Percentiles rank a stretch among this genome's conserved stretches.
Conservation (phyloP, 2,329 filamentous ascomycete genomes). For the Coniochaeta hoffmannii region DNA sequence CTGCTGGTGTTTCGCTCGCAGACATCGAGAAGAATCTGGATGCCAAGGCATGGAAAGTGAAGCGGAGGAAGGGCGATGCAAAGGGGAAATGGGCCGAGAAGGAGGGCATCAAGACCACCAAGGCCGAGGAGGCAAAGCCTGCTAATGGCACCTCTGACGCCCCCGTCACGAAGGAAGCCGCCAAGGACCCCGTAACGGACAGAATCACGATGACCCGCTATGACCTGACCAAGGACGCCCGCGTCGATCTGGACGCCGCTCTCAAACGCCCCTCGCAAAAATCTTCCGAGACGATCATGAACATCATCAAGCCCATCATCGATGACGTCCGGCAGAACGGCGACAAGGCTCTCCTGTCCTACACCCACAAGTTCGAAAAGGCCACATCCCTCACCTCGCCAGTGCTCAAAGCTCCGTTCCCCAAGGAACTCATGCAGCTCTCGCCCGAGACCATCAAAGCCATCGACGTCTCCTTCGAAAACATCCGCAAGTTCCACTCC, state of each 20-base stretch:
- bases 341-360: constrained; percentile 81
- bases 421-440: constrained; percentile 76
- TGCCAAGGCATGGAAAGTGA: constrained; percentile 91
- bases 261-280: constrained; percentile 88
- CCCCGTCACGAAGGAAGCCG: constrained; percentile 33
- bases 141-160: constrained; percentile 18
- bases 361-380: constrained; percentile 97
- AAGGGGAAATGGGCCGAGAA: constrained; percentile 90
- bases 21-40: constrained; percentile 92
- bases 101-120: constrained; percentile 54
- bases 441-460: constrained; percentile 76
- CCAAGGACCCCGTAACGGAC: constrained; percentile 21
- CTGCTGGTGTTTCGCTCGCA: constrained; percentile 74
- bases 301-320: constrained; percentile 86
- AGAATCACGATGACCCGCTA: constrained; percentile 80
- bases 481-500: constrained; percentile 89
- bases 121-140: constrained; percentile 24
- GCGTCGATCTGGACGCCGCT: constrained; percentile 60
- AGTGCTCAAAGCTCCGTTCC: constrained; percentile 85
- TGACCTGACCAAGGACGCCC: constrained; percentile 56
- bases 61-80: constrained; percentile 85
- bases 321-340: constrained; percentile 76
- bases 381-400: constrained; percentile 85
- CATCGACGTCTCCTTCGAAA: constrained; percentile 91
- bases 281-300: constrained; percentile 88